phyloP scores from a whole-genome alignment of 305 asterid species.

The Plantago lanceolata region DNA sequence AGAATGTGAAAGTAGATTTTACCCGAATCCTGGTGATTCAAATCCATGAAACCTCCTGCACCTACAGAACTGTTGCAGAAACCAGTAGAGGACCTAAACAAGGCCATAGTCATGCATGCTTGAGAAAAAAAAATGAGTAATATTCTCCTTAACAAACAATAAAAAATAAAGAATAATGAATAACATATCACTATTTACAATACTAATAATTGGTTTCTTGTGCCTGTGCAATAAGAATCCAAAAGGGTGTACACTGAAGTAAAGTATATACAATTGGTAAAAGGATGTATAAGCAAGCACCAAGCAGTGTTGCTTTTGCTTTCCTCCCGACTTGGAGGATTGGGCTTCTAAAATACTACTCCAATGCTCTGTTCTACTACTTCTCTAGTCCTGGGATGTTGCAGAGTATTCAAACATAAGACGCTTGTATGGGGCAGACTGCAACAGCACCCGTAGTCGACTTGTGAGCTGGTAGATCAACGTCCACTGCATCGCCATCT shows the following conservation, averaged over 20 bases:
- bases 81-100: too few species aligned
- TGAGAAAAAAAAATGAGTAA: not conserved
- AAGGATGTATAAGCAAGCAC: not conserved
- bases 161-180: not conserved
- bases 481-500: conserved; percentile 99
- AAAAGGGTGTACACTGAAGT: not conserved
- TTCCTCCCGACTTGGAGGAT: not conserved
- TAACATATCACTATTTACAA: not conserved
- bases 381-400: conserved; percentile 70
- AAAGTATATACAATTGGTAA: not conserved
- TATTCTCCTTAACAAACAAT: not conserved
- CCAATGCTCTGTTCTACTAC: not conserved
- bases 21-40: too few species aligned
- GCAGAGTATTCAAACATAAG: conserved; percentile 89
- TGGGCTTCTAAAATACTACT: not conserved
- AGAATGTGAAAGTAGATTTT: too few species aligned
- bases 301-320: not conserved
- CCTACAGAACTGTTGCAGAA: too few species aligned
- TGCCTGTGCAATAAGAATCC: not conserved
- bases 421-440: conserved; percentile 91
- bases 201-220: not conserved
- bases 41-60: too few species aligned
- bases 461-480: conserved; percentile 94
- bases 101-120: not conserved
- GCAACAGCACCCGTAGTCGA: conserved; percentile 82